Base-by-base conservation (phyloP, 73 alveolate genomes). In the Urostyla sp. region DNA sequence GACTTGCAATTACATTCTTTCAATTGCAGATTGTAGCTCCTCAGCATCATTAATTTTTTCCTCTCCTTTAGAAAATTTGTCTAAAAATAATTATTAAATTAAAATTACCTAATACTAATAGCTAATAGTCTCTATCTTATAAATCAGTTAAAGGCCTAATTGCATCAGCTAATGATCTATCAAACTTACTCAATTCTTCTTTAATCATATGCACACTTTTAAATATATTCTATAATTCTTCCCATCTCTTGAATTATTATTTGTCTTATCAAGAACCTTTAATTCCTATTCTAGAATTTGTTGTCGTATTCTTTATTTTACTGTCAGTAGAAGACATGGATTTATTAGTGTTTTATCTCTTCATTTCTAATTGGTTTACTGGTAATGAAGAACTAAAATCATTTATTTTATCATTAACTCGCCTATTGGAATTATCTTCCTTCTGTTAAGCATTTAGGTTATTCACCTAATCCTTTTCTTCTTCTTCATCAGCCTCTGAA, bases 31-130 rank as follows among this genome's bases (percentile, higher is more conserved):
- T 46, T 54, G 44, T 11, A 69, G 53, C 36, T 69, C 83, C 56
- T 69, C 83, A 24, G 83, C 83, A 31, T 69, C 83, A 69, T 49
- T 69, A 67, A 69, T 49, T 16, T 45, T 69, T 31, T 69, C 72
- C 0, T 69, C 5, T 5, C 83, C 83, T 28, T 46, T 15, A 1
- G 69, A 49, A 31, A 69, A 69, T 38, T 69, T 69, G 35, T 69
- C 83, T 5, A 69, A 46, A 5, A 69, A 67, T 20, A 23, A 16
- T 26, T 49, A 48, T 16, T 69, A 69, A 5, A 69, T 45, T n/a
- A 31, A 69, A 69, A 21, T 69, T 69, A 23, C 49, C 83, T 5
- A 69, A 46, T 6, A 69, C 83, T 20, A 23, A 16, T 26, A 34
- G 34, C 16, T 69, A 69, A 5, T 46, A 31, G 40, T 49, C 48